These are phyloP conservation scores for Penicillium paradoxum DNA, from an alignment of 495 filamentous ascomycete genomes.

Conservation along the genomic window DNA sequence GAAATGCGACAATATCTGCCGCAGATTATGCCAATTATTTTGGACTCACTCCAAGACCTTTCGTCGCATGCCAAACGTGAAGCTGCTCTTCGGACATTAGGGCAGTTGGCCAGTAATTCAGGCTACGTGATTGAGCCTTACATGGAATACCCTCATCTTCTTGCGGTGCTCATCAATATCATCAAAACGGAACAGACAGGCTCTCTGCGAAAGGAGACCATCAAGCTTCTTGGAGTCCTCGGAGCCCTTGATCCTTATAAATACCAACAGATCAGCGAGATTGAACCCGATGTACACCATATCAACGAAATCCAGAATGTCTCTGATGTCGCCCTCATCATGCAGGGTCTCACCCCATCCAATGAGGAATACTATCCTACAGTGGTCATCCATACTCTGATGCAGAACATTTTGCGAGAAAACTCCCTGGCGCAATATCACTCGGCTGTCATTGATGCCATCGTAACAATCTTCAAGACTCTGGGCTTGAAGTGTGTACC, in stretches of 20 bases:
- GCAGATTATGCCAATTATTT: constrained; percentile 87
- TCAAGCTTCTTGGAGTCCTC: constrained; percentile 93
- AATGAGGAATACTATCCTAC: constrained; percentile 98
- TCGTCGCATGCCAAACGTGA: constrained; percentile 83
- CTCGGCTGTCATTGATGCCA: constrained; percentile 92
- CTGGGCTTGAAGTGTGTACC: constrained; percentile 91
- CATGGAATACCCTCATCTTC: constrained; percentile 84
- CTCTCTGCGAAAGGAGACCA: constrained; percentile 82
- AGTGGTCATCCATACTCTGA: constrained; percentile 90
- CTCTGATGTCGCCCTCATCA: constrained; percentile 94
- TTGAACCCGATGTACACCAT: constrained; percentile 45
- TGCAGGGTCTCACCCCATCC: constrained; percentile 93
- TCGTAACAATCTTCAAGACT: constrained; percentile 98
- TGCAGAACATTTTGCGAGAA: constrained; percentile 82
- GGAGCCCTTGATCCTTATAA: constrained; percentile 95
- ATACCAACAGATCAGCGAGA: constrained; percentile 62
- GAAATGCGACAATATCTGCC: constrained; percentile 86
- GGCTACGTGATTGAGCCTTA: constrained; percentile 98
- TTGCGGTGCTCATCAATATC: constrained; percentile 87
- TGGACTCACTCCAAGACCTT: constrained; percentile 87
- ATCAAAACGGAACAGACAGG: constrained; percentile 85
- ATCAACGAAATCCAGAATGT: constrained; percentile 57
- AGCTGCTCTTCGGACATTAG: constrained; percentile 83
- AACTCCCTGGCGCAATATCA: constrained; percentile 83
- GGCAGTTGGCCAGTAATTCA: constrained; percentile 86